Evolutionary conservation across 768 basidiomycete species (phyloP).

Genomic region (Leucosporidium scottii): DNA sequence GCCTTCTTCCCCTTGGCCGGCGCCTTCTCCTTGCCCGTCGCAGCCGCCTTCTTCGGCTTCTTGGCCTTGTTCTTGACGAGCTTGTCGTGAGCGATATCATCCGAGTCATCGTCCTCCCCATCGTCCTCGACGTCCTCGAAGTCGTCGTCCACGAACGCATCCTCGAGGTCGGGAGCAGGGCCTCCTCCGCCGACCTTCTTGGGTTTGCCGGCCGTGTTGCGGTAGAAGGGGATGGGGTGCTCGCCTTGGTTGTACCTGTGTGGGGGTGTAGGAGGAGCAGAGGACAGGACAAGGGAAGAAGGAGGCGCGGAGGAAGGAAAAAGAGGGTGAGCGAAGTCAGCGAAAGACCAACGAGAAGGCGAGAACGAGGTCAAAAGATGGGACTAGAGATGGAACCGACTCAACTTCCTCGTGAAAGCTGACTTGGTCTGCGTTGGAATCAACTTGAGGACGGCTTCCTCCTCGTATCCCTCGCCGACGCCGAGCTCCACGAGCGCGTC

Average conservation of each 20-base stretch:
- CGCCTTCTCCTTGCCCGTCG: neutral
- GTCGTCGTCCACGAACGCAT: constrained; percentile 48
- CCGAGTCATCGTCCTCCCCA: constrained; percentile 13
- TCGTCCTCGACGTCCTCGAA: constrained; percentile 35
- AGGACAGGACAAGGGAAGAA: too few relatives aligned
- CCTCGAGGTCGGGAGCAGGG: constrained; percentile 81
- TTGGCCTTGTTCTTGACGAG: constrained; percentile 1
- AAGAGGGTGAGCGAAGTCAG: too few relatives aligned
- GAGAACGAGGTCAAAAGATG: too few relatives aligned
- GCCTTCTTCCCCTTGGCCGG: constrained; percentile 4
- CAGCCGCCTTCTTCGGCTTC: neutral
- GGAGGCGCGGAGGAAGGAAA: too few relatives aligned
- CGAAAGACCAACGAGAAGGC: too few relatives aligned
- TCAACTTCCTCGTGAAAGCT: constrained; percentile 80
- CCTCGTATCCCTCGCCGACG: constrained; percentile 62
- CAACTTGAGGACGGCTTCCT: constrained; percentile 70
- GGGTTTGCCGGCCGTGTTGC: constrained; percentile 64
- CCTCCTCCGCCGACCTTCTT: constrained; percentile 46
- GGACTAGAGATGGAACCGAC: too few relatives aligned
- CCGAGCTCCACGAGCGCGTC: constrained; percentile 91
- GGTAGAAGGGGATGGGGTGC: constrained; percentile 93
- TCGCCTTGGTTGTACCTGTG: constrained; percentile 79
- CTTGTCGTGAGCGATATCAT: neutral
- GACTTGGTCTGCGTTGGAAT: constrained; percentile 74
- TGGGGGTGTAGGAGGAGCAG: too few relatives aligned